Evolutionary conservation across 768 basidiomycete genomes (phyloP), one percentile per base, ranked within the genome.

Genomic region (Symmetrospora coprosmae): DNA sequence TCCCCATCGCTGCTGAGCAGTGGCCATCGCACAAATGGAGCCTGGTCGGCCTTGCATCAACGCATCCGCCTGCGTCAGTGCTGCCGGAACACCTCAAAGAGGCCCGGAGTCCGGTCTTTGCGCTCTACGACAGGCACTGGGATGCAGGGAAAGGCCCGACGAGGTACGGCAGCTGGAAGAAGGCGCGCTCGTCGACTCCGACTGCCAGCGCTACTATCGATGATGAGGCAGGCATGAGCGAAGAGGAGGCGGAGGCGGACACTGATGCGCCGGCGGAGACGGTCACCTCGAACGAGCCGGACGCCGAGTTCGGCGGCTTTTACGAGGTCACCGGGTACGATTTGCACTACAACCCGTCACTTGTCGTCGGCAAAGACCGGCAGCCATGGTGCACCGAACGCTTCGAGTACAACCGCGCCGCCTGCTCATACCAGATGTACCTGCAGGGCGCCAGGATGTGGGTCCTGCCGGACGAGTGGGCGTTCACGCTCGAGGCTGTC

Each of bases 321-420:
- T 70, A 68, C 62, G 45, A 53, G 25, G 66, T 68, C n/a, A 58
- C 60, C 50, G 66, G 67, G 43, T 70, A 70, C 62, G 66, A 70
- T 46, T 46, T 68, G 1, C 64, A 67, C 45, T 70, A 67, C 48
- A 38, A 66, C 5, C 69, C 69, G 3, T 58, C 65, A 46, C 65
- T 70, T 48, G 65, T 66, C 55, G 56, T 66, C 16, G 52, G 59
- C 30, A 53, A 48, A 28, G 64, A 66, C 45, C 64, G 67, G 6
- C 69, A 70, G 39, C 69, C 69, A 16, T 70, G 69, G 69, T 70
- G 69, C 60, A 66, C 67, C 4, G 69, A 70, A 51, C 61, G 67
- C 31, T 70, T 70, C 25, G 67, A 70, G 48, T 53, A 65, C 31
- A 56, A 67, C n/a, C 52, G 58, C 13, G 67, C 66, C 7, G 66